Evolutionary conservation across 257 asterid species (phyloP).

Genomic region (Craterostigma plantagineum): DNA sequence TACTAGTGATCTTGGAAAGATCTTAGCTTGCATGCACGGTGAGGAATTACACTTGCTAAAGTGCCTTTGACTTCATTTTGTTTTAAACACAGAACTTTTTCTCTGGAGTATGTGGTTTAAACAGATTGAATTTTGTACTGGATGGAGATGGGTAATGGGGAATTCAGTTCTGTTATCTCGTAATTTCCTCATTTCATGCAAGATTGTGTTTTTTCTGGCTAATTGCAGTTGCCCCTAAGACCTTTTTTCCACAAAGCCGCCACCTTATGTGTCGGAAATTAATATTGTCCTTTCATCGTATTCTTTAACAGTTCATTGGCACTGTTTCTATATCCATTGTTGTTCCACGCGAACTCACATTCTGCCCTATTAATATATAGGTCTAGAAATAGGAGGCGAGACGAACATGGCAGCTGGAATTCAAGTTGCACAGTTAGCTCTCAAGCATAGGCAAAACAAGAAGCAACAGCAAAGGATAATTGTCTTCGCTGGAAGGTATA

Average conservation of each 20-base stretch:
- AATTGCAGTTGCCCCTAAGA: too few relatives aligned
- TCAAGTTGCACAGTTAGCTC: constrained; percentile 96
- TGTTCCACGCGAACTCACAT: not conserved
- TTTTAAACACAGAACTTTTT: too few relatives aligned
- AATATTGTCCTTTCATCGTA: not conserved
- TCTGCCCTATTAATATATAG: constrained; percentile 18
- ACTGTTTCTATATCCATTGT: constrained; percentile 1
- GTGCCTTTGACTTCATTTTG: not conserved
- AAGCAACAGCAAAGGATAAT: constrained; percentile 95
- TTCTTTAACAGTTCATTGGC: not conserved
- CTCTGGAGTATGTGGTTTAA: too few relatives aligned
- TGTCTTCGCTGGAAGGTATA: constrained; percentile 89
- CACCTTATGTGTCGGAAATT: too few relatives aligned
- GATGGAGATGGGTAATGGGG: too few relatives aligned
- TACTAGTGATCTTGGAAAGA: constrained; percentile 97
- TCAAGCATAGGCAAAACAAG: constrained; percentile 96
- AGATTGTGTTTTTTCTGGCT: too few relatives aligned
- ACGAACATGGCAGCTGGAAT: constrained; percentile 89
- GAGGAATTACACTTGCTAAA: constrained; percentile 12
- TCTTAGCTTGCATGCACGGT: constrained; percentile 98
- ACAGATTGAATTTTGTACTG: too few relatives aligned
- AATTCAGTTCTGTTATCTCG: too few relatives aligned
- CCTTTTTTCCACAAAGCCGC: too few relatives aligned
- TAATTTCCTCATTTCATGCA: too few relatives aligned
- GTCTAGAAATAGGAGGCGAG: constrained; percentile 84